phyloP scores from a whole-genome alignment of 331 rosid species.

The Saraca asoca region DNA sequence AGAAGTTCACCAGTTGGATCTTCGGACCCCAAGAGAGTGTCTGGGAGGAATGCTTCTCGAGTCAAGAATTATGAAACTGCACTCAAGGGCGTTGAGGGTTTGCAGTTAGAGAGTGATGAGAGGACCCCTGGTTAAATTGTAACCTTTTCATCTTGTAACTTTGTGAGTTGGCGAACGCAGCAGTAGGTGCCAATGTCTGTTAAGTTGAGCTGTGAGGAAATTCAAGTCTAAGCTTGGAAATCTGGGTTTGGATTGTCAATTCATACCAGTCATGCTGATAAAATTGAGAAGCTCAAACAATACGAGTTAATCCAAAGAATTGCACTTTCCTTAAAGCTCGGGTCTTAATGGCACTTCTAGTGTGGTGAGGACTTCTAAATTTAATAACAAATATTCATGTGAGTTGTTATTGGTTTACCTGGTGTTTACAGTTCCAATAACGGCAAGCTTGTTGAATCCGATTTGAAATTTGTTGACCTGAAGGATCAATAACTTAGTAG shows the following conservation, averaged over 20 bases:
- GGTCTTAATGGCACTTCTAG: constrained; percentile 41
- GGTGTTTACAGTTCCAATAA: constrained; percentile 33
- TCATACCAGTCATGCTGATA: constrained; percentile 38
- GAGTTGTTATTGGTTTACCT: constrained; percentile 45
- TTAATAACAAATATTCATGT: constrained; percentile 43
- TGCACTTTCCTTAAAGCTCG: constrained; percentile 47
- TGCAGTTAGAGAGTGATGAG: constrained; percentile 84
- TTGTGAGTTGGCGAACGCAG: constrained; percentile 42
- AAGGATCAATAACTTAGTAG: too few relatives aligned
- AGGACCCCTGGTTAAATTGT: constrained; percentile 61
- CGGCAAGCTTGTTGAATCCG: too few relatives aligned
- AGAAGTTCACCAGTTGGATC: constrained; percentile 67
- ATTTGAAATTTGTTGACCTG: too few relatives aligned
- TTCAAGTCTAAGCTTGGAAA: constrained; percentile 42
- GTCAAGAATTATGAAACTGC: constrained; percentile 73
- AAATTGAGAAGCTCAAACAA: constrained; percentile 41
- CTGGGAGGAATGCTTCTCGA: constrained; percentile 63
- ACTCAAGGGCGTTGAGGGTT: constrained; percentile 77
- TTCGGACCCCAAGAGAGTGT: constrained; percentile 66
- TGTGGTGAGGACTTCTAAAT: constrained; percentile 42
- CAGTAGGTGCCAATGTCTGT: constrained; percentile 44
- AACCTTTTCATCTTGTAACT: constrained; percentile 39
- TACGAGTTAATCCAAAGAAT: constrained; percentile 37
- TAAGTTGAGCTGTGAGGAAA: constrained; percentile 49
- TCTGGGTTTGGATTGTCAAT: constrained; percentile 52